Evolutionary conservation across 345 rosid genomes (phyloP), one percentile per base, ranked within the genome.

Genomic region (Gossypium mustelinum): DNA sequence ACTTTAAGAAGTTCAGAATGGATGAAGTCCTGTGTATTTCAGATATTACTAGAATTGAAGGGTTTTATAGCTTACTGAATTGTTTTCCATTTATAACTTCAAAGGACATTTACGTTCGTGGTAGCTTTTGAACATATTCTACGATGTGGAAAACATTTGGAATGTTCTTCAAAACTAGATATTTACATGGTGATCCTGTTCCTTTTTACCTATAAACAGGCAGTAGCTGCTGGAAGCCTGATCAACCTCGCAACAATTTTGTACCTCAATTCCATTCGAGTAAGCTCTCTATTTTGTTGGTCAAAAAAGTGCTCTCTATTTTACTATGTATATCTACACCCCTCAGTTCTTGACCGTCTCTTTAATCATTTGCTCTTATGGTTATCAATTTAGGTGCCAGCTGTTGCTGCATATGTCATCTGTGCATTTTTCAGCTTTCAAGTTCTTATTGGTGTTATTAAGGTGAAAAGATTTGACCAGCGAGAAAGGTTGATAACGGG

Each of bases 221-320:
- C 91, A 16, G 95, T 95, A 61, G 99, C 97, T 77, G 64, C 95
- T 76, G 98, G 97, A 83, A 94, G 98, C 83, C 84, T 94, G 78
- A 79, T 94, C 75, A 94, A 94, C 84, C 93, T 94, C 6, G 98
- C 93, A 70, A 94, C 98, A 70, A 86, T 92, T 82, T 85, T 94
- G 84, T 88, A 87, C 84, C 93, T 94, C 75, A 89, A 94, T 71
- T 87, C 98, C n/a, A 70, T 94, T 65, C 84, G 84, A 78, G 98
- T 92, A 87, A 89, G 94, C 81, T 77, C 18, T 72, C 71, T 14
- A 34, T 34, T 34, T 34, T 34, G 6, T 34, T 34, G 7, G 41
- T 7, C 41, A 34, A 34, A 34, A 34, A 34, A 4, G 41, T 34
- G 94, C 81, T 77, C 18, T 72, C 68, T 14, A 9, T 52, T 68